These are phyloP conservation scores for Monascus ruber DNA, from an alignment of 2,329 filamentous ascomycete genomes.

Conservation along the genomic window DNA sequence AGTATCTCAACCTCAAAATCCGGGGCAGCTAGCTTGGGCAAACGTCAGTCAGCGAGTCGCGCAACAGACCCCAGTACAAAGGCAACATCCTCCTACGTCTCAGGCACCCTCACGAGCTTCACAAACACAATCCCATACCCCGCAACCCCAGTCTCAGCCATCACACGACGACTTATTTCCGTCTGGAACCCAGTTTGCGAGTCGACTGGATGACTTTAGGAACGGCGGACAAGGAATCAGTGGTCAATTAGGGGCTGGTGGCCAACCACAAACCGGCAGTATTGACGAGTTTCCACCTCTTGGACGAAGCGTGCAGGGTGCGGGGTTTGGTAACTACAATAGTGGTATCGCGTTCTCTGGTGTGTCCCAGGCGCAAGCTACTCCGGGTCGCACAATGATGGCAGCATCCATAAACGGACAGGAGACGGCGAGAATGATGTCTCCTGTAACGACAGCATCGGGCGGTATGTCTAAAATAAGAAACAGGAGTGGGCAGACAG, in stretches of 20 bases:
- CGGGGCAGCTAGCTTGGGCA: conserved; percentile 45
- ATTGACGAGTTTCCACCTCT: conserved; percentile 53
- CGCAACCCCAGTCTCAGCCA: conserved; percentile 34
- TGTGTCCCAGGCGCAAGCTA: conserved; percentile 26
- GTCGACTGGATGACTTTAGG: conserved; percentile 44
- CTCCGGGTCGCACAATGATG: conserved; percentile 20
- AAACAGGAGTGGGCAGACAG: not conserved
- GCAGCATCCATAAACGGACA: conserved; percentile 27
- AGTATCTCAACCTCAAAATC: conserved; percentile 41
- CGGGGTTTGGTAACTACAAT: conserved; percentile 32
- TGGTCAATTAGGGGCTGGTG: conserved; percentile 38
- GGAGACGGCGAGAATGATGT: conserved; percentile 23
- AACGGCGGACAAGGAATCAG: conserved; percentile 45
- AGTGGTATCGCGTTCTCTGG: conserved; percentile 32
- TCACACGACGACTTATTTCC: conserved; percentile 38
- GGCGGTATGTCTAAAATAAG: conserved; percentile 13
- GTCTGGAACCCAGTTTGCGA: conserved; percentile 40
- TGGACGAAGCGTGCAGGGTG: conserved; percentile 40
- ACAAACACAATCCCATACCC: conserved; percentile 29
- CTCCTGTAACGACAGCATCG: conserved; percentile 18
- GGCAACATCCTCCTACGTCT: conserved; percentile 34
- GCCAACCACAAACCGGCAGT: conserved; percentile 44
- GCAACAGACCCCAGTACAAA: conserved; percentile 43
- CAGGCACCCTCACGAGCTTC: conserved; percentile 31
- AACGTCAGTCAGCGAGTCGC: conserved; percentile 44